phyloP scores from a whole-genome alignment of 2,329 filamentous ascomycete species.

The Ophiostoma perfectum region DNA sequence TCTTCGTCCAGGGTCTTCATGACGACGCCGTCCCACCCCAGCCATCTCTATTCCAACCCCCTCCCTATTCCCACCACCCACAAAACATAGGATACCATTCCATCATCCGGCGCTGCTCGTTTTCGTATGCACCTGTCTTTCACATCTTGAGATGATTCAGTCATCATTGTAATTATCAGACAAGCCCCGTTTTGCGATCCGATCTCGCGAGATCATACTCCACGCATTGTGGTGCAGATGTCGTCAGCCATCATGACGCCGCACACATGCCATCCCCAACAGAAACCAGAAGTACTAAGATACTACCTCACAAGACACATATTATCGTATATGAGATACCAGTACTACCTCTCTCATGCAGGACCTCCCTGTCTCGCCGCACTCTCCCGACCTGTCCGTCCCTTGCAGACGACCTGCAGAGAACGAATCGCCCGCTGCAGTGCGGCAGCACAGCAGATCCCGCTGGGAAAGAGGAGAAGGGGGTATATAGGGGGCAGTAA shows the following conservation, averaged over 20 bases:
- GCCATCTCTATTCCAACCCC: constrained; percentile 7
- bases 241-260: constrained; percentile 7
- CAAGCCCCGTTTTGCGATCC: neutral
- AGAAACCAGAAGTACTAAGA: neutral
- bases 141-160: neutral
- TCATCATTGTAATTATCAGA: neutral
- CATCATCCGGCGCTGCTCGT: constrained; percentile 5
- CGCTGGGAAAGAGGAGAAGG: too few species aligned
- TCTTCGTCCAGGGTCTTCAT: neutral
- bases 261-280: neutral
- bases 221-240: neutral
- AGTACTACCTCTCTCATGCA: neutral
- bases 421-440: constrained; percentile 18
- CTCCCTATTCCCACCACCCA: neutral
- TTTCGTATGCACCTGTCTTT: neutral
- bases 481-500: neutral
- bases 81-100: neutral
- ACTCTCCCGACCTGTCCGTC: constrained; percentile 6
- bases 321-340: neutral
- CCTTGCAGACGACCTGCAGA: constrained; percentile 16
- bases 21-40: neutral
- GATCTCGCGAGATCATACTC: constrained; percentile 5
- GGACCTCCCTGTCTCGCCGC: neutral
- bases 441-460: constrained; percentile 22
- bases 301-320: neutral